phyloP scores from a whole-genome alignment of 176 grass and related monocot genomes.

The bread wheat (Triticum aestivum) region IWGSC_CS_RefSeq_v2.1 NC_057801.1:722150812-722151311 shows the following conservation, averaged over 20 bases:
- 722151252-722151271: no score
- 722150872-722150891: slow-evolving; percentile 60
- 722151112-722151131: no score
- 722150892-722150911: slow-evolving; percentile 40
- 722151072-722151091: background rate
- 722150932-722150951: slow-evolving; percentile 57
- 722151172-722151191: no score
- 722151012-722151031: background rate
- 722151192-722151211: no score
- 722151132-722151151: no score
- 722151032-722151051: background rate
- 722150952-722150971: slow-evolving; percentile 43
- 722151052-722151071: background rate
- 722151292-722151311: no score
- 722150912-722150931: slow-evolving; percentile 56
- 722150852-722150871: slow-evolving; percentile 34
- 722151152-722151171: no score
- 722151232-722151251: no score
- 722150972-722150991: slow-evolving; percentile 63
- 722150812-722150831: slow-evolving; percentile 51
- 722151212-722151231: no score
- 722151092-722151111: no score
- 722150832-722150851: slow-evolving; percentile 46
- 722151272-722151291: no score
- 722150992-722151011: slow-evolving; percentile 46